phyloP scores from a whole-genome alignment of 2,329 filamentous ascomycete species.

The Metarhizium album region DNA sequence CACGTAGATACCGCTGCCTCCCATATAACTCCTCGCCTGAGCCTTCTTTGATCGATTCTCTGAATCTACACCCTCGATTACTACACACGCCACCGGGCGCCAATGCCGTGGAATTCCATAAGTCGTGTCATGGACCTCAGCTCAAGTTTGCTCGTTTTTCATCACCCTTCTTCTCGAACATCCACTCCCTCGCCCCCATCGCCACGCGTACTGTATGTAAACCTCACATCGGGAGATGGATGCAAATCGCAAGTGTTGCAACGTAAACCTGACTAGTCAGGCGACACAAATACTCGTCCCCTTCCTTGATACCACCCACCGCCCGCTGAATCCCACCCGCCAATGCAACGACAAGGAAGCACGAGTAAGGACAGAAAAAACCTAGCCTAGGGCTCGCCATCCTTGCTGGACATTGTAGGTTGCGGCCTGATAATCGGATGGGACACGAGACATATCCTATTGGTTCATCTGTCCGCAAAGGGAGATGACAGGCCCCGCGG shows the following conservation, averaged over 20 bases:
- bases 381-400: not conserved
- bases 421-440: not conserved
- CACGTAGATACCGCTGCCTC: not conserved
- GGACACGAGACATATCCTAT: not conserved
- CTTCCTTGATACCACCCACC: not conserved
- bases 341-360: not conserved
- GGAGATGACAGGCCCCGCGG: not conserved
- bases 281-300: not conserved
- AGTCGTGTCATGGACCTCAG: too few relatives aligned
- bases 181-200: not conserved
- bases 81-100: not conserved
- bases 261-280: not conserved
- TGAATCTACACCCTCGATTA: not conserved
- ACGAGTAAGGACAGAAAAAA: too few relatives aligned
- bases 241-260: not conserved
- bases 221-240: not conserved
- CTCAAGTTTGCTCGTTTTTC: not conserved
- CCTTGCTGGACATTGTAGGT: not conserved
- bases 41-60: not conserved
- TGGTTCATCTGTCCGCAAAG: not conserved
- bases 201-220: not conserved
- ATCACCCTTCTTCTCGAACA: not conserved
- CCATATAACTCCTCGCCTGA: not conserved
- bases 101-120: too few relatives aligned
- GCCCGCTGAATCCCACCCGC: not conserved